A percentile compares a stretch with the other conserved stretches of the same genome.
Conservation (phyloP, 805 yeast species). For the Saturnispora bothae region DNA sequence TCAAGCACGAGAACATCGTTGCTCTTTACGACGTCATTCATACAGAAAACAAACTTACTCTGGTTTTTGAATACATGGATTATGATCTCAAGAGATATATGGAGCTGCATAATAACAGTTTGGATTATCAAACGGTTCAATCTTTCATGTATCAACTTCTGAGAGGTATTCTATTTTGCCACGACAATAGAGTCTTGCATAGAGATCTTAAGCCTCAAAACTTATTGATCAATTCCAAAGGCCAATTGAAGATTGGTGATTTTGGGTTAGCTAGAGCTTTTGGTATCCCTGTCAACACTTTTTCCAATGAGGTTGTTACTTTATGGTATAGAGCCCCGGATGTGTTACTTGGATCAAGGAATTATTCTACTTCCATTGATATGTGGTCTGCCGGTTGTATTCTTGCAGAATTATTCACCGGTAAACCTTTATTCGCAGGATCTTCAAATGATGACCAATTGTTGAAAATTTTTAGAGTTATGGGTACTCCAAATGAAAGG, state of each 20-base stretch:
- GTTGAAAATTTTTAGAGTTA: slow-evolving; percentile 76
- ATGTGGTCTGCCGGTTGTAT: slow-evolving; percentile 99
- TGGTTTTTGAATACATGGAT: slow-evolving; percentile 91
- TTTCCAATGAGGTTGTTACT: slow-evolving; percentile 95
- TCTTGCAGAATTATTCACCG: slow-evolving; percentile 97
- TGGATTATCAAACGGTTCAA: slow-evolving; percentile 67
- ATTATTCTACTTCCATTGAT: slow-evolving; percentile 93
- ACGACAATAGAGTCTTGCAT: slow-evolving; percentile 74
- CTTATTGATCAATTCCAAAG: slow-evolving; percentile 76
- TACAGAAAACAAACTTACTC: slow-evolving; percentile 87
- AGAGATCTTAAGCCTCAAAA: slow-evolving; percentile 93
- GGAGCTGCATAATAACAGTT: slow-evolving; percentile 26
- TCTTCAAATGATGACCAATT: slow-evolving; percentile 93
- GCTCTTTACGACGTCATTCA: slow-evolving; percentile 92
- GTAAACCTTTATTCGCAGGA: slow-evolving; percentile 94
- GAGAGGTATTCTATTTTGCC: slow-evolving; percentile 81
- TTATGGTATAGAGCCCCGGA: slow-evolving; percentile 98
- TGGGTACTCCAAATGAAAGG: slow-evolving; percentile 94
- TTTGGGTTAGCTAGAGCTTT: slow-evolving; percentile 96
- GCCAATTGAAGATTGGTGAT: slow-evolving; percentile 89
- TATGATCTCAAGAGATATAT: slow-evolving; percentile 87
- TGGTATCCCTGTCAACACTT: slow-evolving; percentile 96
- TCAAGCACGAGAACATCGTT: slow-evolving; percentile 86
- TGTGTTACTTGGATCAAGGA: slow-evolving; percentile 86
- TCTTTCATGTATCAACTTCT: slow-evolving; percentile 91